Base-by-base conservation (phyloP, 2,329 filamentous ascomycete genomes). In the Fusarium secorum region DNA sequence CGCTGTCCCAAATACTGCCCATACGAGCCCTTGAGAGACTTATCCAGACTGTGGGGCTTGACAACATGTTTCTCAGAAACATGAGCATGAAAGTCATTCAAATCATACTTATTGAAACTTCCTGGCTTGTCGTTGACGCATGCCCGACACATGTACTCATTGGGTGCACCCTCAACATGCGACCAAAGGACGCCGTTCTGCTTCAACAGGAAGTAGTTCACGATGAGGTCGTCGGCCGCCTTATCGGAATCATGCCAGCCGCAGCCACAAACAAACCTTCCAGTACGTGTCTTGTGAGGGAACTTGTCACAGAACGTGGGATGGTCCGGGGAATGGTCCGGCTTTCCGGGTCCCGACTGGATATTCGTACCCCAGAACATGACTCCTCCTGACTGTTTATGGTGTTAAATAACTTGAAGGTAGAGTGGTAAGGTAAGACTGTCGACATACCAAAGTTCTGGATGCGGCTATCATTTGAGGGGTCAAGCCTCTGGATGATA, bases 401-500 rank as follows among this genome's bases (percentile, higher is more conserved):
- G 1, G 8, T 22, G 8, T 48, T 32, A 17, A 3, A 14, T 7
- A 5, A 10, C 5, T 5, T 30, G 3, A 22, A 22, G 5, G 4
- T 6, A 2, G 3, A 3, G 3, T 22, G 2, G 10, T 13, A 30
- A 13, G 20, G 0, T 6, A 48, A 1, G 10, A 3, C 5, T 17
- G 7, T 17, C 3, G 14, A 22, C 10, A 1, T 10, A 48, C 28
- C 45, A 10, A 48, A 48, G 15, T 2, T 32, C 28, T 32, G 45
- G n/a, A 48, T 18, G 3, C n/a, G 28, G 5, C 7, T 32, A 32
- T 48, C 11, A 5, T 18, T 48, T 7, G 28, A 32, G n/a, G 45
- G n/a, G 7, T 32, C 28, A 22, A 32, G 28, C 8, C n/a, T 14
- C 11, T 32, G 28, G 11, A 48, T 2, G 45, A 22, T 18, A 3